Base-by-base conservation (phyloP, 2,329 filamentous ascomycete genomes). In the Aspergillus melleus region DNA sequence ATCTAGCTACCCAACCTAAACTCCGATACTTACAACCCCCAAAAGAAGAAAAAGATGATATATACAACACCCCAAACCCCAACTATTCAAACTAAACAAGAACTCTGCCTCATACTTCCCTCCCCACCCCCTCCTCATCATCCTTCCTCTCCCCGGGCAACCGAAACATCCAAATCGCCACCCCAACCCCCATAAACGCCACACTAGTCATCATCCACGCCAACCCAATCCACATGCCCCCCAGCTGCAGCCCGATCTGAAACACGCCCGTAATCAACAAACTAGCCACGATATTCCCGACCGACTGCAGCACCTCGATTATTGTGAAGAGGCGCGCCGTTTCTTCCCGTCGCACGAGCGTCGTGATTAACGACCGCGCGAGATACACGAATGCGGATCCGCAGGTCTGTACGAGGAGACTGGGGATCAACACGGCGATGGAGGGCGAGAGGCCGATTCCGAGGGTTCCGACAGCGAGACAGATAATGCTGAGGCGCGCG, bases 311-410 rank as follows among this genome's bases (percentile, higher is more conserved):
- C 20, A 83, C 78, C 30, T 80, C 79, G 58, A 83, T 77, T 1
- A 81, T 75, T 4, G 80, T 80, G 65, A 81, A 83, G 14, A 83
- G 65, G 11, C 80, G 75, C 6, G 80, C 81, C 3, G 80, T 78
- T 55, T 83, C 74, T 44, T 82, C 76, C 0, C 77, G 78, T 29
- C 80, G 75, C 16, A 83, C 77, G 8, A 82, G 71, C 5, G 80
- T 78, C 4, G 82, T 80, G 39, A 82, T 75, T 11, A 83, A 67
- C 0, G 79, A 79, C 6, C 81, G 77, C 59, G 80, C 78, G 1
- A 81, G 72, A 51, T 78, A 78, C 16, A 75, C 73, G 57, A 81
- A 82, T 1, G 81, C 81, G 0, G 79, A 79, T 8, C 81, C 81
- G 6, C 79, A 72, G 8, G 81, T 81, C 66, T 80, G 81, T 11